phyloP scores from a whole-genome alignment of 2,329 filamentous ascomycete genomes.

The Incumbomyces delicatus region DNA sequence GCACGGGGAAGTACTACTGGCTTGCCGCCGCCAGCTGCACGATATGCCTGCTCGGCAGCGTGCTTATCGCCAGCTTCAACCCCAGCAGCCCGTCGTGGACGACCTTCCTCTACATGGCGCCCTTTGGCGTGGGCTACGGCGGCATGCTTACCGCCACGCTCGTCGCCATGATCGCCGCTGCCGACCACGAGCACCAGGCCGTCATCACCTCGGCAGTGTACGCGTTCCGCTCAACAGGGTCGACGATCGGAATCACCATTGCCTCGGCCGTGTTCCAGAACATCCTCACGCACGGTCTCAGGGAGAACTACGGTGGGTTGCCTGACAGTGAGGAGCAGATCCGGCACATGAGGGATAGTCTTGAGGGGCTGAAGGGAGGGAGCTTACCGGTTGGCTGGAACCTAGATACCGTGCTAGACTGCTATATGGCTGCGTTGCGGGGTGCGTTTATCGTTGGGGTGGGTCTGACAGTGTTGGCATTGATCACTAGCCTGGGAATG shows the following conservation, averaged over 20 bases:
- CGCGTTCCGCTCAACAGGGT: constrained; percentile 66
- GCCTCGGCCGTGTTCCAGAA: constrained; percentile 81
- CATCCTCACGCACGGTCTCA: constrained; percentile 56
- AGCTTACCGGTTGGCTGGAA: constrained; percentile 62
- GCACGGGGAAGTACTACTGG: constrained; percentile 62
- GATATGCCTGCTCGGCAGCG: constrained; percentile 36
- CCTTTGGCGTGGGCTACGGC: constrained; percentile 53
- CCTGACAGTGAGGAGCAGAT: constrained; percentile 61
- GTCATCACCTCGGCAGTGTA: constrained; percentile 80
- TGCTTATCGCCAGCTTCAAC: constrained; percentile 47
- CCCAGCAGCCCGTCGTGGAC: constrained; percentile 48
- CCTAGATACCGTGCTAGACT: constrained; percentile 53
- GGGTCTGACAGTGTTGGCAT: constrained; percentile 51
- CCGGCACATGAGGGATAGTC: constrained; percentile 57
- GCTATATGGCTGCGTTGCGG: constrained; percentile 66
- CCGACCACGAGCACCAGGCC: constrained; percentile 75
- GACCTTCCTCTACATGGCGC: constrained; percentile 57
- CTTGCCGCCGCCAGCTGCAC: constrained; percentile 43
- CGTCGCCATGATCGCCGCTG: constrained; percentile 69
- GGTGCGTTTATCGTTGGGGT: constrained; percentile 66
- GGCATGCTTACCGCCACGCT: constrained; percentile 74
- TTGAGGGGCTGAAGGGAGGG: constrained; percentile 52
- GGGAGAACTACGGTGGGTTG: constrained; percentile 55
- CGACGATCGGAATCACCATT: constrained; percentile 62
- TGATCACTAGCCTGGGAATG: constrained; percentile 58